A percentile compares a stretch with the other conserved stretches of the same genome.
Evolutionary conservation across 2,329 filamentous ascomycete genomes (phyloP).

Genomic region (Diaporthe citriasiana): DNA sequence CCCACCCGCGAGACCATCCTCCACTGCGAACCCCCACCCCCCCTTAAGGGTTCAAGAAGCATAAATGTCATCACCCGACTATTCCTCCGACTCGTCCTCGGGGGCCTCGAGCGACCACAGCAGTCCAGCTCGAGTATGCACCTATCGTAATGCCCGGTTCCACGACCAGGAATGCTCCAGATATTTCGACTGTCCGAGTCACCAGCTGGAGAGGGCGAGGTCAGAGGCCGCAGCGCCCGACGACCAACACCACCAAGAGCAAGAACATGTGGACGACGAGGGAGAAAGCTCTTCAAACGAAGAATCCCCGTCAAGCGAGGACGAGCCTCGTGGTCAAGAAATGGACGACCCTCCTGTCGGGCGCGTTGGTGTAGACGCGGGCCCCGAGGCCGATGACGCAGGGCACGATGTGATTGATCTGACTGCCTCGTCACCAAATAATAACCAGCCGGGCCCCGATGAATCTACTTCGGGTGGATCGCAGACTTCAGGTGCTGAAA

Average conservation of each 20-base stretch:
- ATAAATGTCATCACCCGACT: slow-evolving; percentile 41
- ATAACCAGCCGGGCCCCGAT: background rate
- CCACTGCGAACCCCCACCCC: background rate
- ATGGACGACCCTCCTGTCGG: background rate
- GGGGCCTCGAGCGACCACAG: slow-evolving; percentile 8
- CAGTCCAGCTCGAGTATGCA: slow-evolving; percentile 49
- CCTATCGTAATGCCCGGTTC: slow-evolving; percentile 55
- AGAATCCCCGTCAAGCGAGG: slow-evolving; percentile 39
- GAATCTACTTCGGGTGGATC: background rate
- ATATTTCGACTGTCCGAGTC: slow-evolving; percentile 65
- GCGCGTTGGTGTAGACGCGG: slow-evolving; percentile 24
- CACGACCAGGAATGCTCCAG: slow-evolving; percentile 61
- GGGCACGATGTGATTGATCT: slow-evolving; percentile 36
- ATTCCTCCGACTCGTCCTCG: slow-evolving; percentile 37
- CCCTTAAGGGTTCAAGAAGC: slow-evolving; percentile 19
- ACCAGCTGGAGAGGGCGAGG: slow-evolving; percentile 55
- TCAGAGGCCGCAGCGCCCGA: slow-evolving; percentile 45
- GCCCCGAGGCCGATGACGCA: background rate
- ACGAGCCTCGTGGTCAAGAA: background rate
- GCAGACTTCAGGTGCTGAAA: slow-evolving; percentile 17
- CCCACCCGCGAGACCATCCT: slow-evolving; percentile 20
- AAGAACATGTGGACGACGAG: slow-evolving; percentile 35
- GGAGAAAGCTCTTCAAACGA: background rate
- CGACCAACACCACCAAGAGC: slow-evolving; percentile 46
- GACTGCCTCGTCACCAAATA: slow-evolving; percentile 21